A percentile compares a stretch with the other conserved stretches of the same genome.
Evolutionary conservation across 2,329 filamentous ascomycete genomes (phyloP).

Genomic region (Diaporthe sp.): DNA sequence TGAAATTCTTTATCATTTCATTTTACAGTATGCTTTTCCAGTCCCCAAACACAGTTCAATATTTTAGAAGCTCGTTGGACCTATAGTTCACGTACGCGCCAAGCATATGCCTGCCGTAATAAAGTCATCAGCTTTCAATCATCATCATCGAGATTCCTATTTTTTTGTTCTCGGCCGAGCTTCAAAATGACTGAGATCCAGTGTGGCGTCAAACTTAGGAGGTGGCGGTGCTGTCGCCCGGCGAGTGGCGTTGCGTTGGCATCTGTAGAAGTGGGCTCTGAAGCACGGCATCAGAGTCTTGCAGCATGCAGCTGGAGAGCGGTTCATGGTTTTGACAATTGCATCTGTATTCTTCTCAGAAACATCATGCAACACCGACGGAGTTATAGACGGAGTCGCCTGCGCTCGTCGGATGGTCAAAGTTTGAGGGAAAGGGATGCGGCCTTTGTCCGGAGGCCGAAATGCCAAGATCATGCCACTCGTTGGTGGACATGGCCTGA

Average conservation of each 20-base stretch:
- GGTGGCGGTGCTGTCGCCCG: not conserved
- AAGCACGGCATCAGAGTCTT: not conserved
- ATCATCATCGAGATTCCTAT: too few relatives aligned
- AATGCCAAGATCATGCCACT: conserved; percentile 39
- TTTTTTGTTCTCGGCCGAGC: too few relatives aligned
- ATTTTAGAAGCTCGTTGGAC: not conserved
- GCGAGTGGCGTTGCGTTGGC: not conserved
- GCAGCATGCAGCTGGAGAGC: too few relatives aligned
- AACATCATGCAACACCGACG: not conserved
- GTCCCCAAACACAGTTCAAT: not conserved
- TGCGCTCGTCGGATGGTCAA: not conserved
- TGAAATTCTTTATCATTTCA: too few relatives aligned
- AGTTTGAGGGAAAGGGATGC: not conserved
- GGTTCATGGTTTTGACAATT: not conserved
- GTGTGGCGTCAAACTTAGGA: not conserved
- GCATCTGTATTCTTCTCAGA: not conserved
- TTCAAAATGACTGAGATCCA: not conserved
- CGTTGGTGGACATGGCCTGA: conserved; percentile 29
- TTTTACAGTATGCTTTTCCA: not conserved
- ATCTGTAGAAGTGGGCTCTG: not conserved
- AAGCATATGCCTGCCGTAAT: not conserved
- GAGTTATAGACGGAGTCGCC: not conserved
- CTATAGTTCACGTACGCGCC: not conserved
- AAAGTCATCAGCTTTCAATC: not conserved
- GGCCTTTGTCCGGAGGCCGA: conserved; percentile 9